Conservation (phyloP, 2,329 filamentous ascomycete genomes). For the Alternaria brassicicola region DNA sequence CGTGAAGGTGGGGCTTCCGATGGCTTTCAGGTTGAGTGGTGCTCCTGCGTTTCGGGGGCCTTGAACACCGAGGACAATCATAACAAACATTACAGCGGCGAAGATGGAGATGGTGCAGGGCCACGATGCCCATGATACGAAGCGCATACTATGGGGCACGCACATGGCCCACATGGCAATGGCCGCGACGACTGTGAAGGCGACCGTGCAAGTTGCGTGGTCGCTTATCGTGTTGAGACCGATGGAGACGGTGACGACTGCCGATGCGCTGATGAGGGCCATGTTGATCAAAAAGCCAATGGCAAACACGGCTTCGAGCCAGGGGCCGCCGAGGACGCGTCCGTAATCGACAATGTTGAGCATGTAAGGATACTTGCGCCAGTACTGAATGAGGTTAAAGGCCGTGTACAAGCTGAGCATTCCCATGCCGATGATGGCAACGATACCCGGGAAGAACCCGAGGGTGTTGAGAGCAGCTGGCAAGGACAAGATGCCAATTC, state of each 20-base stretch:
- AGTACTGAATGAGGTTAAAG: constrained; percentile 40
- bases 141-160: constrained; percentile 36
- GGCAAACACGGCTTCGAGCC: constrained; percentile 35
- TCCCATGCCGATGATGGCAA: constrained; percentile 34
- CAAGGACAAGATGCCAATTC: constrained; percentile 38
- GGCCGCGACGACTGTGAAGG: constrained; percentile 31
- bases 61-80: constrained; percentile 35
- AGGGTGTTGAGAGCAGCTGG: constrained; percentile 34
- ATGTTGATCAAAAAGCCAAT: constrained; percentile 38
- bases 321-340: constrained; percentile 34
- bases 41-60: constrained; percentile 26
- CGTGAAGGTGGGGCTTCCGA: constrained; percentile 30
- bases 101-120: constrained; percentile 34
- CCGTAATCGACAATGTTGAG: constrained; percentile 41
- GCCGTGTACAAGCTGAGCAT: constrained; percentile 37
- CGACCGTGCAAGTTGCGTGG: constrained; percentile 38
- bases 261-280: constrained; percentile 36
- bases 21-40: constrained; percentile 32
- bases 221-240: constrained; percentile 37
- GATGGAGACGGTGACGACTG: constrained; percentile 36
- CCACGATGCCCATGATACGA: constrained; percentile 37
- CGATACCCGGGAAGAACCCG: constrained; percentile 35
- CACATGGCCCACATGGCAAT: constrained; percentile 38
- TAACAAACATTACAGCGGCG: constrained; percentile 31
- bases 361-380: constrained; percentile 40